Percentiles rank a stretch among this genome's conserved stretches.
These are phyloP conservation scores for Prunus padus DNA, from an alignment of 306 rosid species.

Conservation along the genomic window DNA sequence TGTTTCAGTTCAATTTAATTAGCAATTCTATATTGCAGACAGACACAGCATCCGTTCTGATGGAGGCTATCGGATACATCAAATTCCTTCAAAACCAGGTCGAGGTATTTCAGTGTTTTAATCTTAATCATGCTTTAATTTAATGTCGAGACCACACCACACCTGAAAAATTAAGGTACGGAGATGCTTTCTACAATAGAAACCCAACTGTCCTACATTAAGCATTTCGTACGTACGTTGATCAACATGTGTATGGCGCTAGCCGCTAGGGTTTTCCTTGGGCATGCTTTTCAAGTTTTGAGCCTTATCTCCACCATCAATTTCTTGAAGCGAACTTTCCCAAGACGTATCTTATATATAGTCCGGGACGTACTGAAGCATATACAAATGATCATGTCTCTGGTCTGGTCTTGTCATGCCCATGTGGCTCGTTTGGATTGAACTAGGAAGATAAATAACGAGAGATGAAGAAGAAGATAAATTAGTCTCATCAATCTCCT, in stretches of 20 bases:
- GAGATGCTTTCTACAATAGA: too few relatives aligned
- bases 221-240: neutral
- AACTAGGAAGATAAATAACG: neutral
- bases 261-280: neutral
- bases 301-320: neutral
- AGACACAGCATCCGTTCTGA: conserved; percentile 60
- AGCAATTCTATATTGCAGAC: conserved; percentile 48
- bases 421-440: neutral
- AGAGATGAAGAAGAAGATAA: neutral
- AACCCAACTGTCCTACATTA: neutral
- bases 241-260: neutral
- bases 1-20: neutral
- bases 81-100: conserved; percentile 79
- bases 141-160: too few relatives aligned
- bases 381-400: neutral
- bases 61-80: conserved; percentile 53
- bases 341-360: neutral
- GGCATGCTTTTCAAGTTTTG: neutral
- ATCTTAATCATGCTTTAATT: neutral
- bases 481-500: neutral
- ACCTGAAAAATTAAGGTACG: too few relatives aligned
- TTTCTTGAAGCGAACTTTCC: neutral
- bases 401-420: conserved; percentile 2
- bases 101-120: conserved; percentile 49
- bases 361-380: too few relatives aligned